These are phyloP conservation scores for Fraxinus anomala DNA, from an alignment of 257 asterid species.

Conservation along the genomic window DNA sequence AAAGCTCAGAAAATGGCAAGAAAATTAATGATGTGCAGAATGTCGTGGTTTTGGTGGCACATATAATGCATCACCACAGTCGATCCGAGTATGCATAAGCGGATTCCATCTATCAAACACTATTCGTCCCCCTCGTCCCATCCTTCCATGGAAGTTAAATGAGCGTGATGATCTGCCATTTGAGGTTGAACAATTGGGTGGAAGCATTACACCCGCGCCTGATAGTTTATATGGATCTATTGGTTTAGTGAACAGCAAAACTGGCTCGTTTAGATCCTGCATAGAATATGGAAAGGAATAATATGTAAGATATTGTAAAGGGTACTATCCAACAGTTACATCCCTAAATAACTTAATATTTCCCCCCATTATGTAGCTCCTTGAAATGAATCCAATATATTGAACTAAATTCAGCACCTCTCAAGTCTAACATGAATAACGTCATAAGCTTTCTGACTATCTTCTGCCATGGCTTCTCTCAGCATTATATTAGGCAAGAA, in stretches of 20 bases:
- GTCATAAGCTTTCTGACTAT: too few species aligned
- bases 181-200: conserved; percentile 56
- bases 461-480: neutral
- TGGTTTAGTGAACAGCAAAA: conserved; percentile 75
- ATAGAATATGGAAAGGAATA: conserved; percentile 6
- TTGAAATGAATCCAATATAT: too few species aligned
- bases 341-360: too few species aligned
- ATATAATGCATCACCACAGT: conserved; percentile 55
- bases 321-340: too few species aligned
- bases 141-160: conserved; percentile 63
- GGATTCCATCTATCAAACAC: conserved; percentile 89
- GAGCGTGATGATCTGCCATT: conserved; percentile 45
- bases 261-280: conserved; percentile 86
- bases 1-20: neutral
- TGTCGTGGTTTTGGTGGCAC: conserved; percentile 65
- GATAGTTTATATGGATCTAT: conserved; percentile 81
- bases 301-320: too few species aligned
- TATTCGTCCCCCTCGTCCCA: conserved; percentile 94
- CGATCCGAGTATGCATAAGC: conserved; percentile 64
- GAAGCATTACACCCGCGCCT: conserved; percentile 82
- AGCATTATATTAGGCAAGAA: neutral
- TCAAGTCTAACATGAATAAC: too few species aligned
- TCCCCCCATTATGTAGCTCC: neutral
- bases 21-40: conserved; percentile 48
- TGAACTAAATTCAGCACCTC: too few species aligned